Conservation (phyloP, 2,329 filamentous ascomycete genomes). For the Microascus cirrosus region DNA sequence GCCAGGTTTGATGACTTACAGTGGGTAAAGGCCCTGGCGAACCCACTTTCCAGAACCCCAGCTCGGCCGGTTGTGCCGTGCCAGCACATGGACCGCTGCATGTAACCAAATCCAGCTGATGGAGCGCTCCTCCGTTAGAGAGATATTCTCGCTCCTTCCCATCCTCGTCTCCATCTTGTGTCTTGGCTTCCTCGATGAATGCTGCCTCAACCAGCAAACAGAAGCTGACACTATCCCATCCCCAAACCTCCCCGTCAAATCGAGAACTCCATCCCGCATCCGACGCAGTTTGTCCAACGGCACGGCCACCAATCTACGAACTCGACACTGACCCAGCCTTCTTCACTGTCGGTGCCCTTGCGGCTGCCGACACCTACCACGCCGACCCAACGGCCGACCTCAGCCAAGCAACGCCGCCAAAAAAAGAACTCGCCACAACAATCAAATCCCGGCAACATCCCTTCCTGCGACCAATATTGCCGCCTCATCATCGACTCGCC, state of each 20-base stretch:
- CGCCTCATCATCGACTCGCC: neutral
- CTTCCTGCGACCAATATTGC: neutral
- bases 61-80: too few species aligned
- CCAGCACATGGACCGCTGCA: too few species aligned
- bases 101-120: neutral
- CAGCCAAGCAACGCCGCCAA: neutral
- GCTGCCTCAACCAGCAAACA: neutral
- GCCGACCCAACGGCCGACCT: neutral
- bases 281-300: neutral
- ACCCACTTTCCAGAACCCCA: too few species aligned
- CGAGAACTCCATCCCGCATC: neutral
- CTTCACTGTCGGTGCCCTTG: neutral
- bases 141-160: neutral
- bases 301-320: neutral
- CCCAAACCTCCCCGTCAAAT: neutral
- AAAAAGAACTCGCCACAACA: constrained; percentile 1
- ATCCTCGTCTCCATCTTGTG: neutral
- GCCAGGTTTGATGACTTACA: neutral
- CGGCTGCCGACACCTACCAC: neutral
- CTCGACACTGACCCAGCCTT: neutral
- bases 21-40: neutral
- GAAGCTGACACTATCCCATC: neutral
- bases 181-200: neutral
- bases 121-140: neutral
- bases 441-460: neutral